A percentile compares a stretch with the other conserved stretches of the same genome.
Evolutionary conservation across 83 land plant species (phyloP).

Genomic region (Diphasiastrum complanatum): DNA sequence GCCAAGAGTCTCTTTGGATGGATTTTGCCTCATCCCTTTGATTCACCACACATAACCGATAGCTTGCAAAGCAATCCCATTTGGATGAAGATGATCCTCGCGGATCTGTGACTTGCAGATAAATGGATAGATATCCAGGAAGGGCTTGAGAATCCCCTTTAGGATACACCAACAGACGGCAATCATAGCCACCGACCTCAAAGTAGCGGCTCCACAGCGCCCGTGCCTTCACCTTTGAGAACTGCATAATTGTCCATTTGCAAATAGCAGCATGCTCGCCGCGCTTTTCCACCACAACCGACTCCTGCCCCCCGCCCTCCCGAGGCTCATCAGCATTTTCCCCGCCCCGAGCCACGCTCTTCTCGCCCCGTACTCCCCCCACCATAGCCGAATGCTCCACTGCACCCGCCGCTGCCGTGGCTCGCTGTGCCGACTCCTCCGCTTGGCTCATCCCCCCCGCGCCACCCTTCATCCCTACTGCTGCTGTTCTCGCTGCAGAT

Average conservation of each 20-base stretch:
- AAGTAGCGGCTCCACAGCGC: constrained; percentile 88
- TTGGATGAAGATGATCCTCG: constrained; percentile 52
- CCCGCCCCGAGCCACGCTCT: constrained; percentile 31
- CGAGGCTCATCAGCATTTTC: constrained; percentile 39
- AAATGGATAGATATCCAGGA: constrained; percentile 82
- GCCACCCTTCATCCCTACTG: no score
- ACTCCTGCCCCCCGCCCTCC: constrained; percentile 53
- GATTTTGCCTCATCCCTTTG: constrained; percentile 58
- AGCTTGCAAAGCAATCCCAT: constrained; percentile 95
- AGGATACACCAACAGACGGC: constrained; percentile 80
- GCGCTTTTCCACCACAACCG: constrained; percentile 60
- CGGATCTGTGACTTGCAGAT: constrained; percentile 87
- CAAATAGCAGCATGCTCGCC: constrained; percentile 61
- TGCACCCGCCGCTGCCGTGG: constrained; percentile 14
- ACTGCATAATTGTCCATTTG: constrained; percentile 65
- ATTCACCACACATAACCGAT: constrained; percentile 61
- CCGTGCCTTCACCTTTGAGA: constrained; percentile 59
- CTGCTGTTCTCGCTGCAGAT: no score
- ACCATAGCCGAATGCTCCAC: constrained; percentile 9
- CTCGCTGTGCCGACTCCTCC: constrained; percentile 17
- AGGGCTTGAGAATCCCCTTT: constrained; percentile 90
- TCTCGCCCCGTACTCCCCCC: constrained; percentile 5
- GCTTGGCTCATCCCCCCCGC: background rate
- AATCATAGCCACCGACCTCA: constrained; percentile 90
- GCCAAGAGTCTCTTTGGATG: constrained; percentile 82